Evolutionary conservation across 1,284 basidiomycete genomes (phyloP), one percentile per base, ranked within the genome.

Genomic region (Cryptococcus sp.): DNA sequence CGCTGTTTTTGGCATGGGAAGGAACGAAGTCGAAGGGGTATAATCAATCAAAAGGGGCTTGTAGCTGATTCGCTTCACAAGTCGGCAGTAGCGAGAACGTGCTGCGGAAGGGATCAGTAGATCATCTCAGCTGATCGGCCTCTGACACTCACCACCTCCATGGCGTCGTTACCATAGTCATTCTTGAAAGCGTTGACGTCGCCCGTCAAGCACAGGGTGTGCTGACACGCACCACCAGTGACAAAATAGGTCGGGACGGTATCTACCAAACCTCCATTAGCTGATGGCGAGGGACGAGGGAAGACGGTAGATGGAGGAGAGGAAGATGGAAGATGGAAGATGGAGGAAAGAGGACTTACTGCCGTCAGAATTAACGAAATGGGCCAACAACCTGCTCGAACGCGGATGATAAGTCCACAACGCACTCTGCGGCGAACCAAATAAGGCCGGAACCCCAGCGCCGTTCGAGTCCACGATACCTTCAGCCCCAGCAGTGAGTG

Each of bases 141-240:
- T 20, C 7, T 17, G 40, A 42, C 3, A 64, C 65, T 63, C 23
- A 69, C 67, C 20, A 69, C 47, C 39, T 69, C 65, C n/a, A 47
- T 17, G 8, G 62, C 67, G 23, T 62, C 62, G 15, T 52, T 47
- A 2, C 67, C 67, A 41, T 56, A 62, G 11, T 48, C 52, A 40
- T 52, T 31, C n/a, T 49, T 46, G 63, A 69, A 69, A 17, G 65
- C 65, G 5, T 58, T 47, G 25, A 67, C 61, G 48, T 69, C 67
- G 15, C 56, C 67, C 1, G 61, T 64, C 17, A 69, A 51, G 52
- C 67, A 69, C 47, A 69, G 53, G 4, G 60, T 50, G 52, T 69
- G 65, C 17, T 58, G 49, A 50, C 67, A 69, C 8, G 56, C 59
- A 19, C 65, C 67, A 22, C 67, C 67, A 19, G 65, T 69, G 15